phyloP scores from a whole-genome alignment of 2,329 filamentous ascomycete genomes.

The Nemania sp. region DNA sequence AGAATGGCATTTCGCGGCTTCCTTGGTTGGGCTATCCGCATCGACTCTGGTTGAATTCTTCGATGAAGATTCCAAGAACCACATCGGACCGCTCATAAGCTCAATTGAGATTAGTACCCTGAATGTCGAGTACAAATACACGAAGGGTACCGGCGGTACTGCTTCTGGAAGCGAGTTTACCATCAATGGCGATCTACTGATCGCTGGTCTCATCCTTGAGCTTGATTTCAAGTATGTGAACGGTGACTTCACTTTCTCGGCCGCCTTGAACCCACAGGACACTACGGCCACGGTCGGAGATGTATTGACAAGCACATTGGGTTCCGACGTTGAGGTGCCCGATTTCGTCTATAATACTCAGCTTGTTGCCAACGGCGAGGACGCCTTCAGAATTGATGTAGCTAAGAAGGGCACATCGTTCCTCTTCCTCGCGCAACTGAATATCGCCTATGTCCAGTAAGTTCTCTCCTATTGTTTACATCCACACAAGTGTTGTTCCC shows the following conservation, averaged over 20 bases:
- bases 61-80: not conserved
- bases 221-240: not conserved
- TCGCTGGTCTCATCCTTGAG: not conserved
- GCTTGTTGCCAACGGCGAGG: not conserved
- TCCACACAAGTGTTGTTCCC: not conserved
- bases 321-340: slow-evolving; percentile 9
- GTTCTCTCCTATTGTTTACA: not conserved
- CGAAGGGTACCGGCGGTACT: not conserved
- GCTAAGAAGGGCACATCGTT: not conserved
- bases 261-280: not conserved
- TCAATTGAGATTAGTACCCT: not conserved
- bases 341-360: slow-evolving; percentile 8
- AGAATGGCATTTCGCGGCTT: not conserved
- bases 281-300: slow-evolving; percentile 7
- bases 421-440: not conserved
- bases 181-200: not conserved
- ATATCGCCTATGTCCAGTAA: not conserved
- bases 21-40: not conserved
- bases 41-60: slow-evolving; percentile 7
- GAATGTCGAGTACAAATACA: slow-evolving; percentile 4
- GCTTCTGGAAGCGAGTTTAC: not conserved
- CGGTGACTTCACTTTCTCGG: not conserved
- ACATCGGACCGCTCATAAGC: not conserved
- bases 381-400: not conserved
- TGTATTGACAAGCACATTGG: slow-evolving; percentile 1